phyloP scores from a whole-genome alignment of 176 grass and related monocot genomes.

The Pontederia paniculata region DNA sequence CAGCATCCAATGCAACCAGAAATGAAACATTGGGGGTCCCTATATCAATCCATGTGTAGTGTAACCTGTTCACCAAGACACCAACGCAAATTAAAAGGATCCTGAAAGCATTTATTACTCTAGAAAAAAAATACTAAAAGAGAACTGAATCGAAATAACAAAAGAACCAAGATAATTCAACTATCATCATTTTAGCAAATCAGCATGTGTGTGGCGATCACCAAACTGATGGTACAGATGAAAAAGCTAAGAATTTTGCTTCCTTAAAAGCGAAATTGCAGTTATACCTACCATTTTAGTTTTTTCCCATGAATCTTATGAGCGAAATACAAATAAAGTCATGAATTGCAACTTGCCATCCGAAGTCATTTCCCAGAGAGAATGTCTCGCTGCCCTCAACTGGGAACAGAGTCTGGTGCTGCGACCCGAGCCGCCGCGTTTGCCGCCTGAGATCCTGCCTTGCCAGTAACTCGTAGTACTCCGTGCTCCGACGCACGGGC shows the following conservation, averaged over 20 bases:
- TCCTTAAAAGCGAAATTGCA: no score
- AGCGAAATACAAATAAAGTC: conserved; percentile 6
- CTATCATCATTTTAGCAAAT: no score
- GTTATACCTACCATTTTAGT: no score
- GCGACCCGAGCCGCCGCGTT: conserved; percentile 41
- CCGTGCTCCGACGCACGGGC: conserved; percentile 55
- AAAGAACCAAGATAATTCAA: no score
- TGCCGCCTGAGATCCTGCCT: conserved; percentile 61
- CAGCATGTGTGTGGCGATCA: no score
- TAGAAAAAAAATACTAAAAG: background rate
- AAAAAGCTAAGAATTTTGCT: no score
- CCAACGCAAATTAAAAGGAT: background rate
- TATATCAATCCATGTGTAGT: conserved; percentile 95
- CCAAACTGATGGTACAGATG: no score
- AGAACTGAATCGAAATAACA: background rate
- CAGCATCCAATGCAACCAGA: conserved; percentile 87
- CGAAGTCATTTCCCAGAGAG: conserved; percentile 50
- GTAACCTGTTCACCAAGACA: conserved; percentile 38
- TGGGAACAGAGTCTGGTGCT: conserved; percentile 44
- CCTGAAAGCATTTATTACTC: background rate
- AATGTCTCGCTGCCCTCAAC: conserved; percentile 44
- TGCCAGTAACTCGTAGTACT: conserved; percentile 56
- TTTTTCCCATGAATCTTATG: background rate
- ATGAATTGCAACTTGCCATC: conserved; percentile 42
- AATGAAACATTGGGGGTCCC: conserved; percentile 77